phyloP scores from a whole-genome alignment of 2,329 filamentous ascomycete genomes.

The Dactylella cylindrospora region DNA sequence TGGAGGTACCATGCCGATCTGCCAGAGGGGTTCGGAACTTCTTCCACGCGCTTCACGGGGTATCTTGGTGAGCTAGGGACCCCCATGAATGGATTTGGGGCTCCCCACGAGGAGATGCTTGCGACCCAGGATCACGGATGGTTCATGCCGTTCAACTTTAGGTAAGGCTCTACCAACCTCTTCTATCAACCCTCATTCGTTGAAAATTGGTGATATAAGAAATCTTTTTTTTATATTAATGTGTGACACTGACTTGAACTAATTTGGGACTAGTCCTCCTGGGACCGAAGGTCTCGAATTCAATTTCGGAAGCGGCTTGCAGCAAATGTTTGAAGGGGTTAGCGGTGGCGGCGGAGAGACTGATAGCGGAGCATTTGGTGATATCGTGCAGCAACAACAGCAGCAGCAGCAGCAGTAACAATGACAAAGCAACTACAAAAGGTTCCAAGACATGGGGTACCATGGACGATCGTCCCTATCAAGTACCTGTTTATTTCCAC shows the following conservation, averaged over 20 bases:
- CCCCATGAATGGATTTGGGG: conserved; percentile 38
- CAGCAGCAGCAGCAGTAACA: conserved; percentile 3
- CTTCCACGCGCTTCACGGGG: conserved; percentile 26
- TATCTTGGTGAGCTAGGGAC: conserved; percentile 29
- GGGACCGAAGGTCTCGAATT: conserved; percentile 42
- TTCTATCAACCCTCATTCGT: not conserved
- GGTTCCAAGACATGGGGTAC: conserved; percentile 31
- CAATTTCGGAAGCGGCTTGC: conserved; percentile 40
- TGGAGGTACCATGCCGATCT: conserved; percentile 39
- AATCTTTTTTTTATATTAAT: too few species aligned
- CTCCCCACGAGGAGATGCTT: conserved; percentile 40
- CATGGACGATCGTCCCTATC: conserved; percentile 36
- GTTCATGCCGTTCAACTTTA: conserved; percentile 43
- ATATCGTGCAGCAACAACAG: conserved; percentile 34
- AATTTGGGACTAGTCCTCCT: conserved; percentile 43
- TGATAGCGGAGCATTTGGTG: conserved; percentile 21
- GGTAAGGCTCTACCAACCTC: conserved; percentile 21
- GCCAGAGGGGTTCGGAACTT: conserved; percentile 26
- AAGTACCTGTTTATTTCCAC: conserved; percentile 37
- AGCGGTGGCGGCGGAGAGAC: conserved; percentile 17
- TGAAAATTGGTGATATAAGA: not conserved
- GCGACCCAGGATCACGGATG: conserved; percentile 40
- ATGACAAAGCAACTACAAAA: conserved; percentile 5
- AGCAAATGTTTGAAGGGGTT: conserved; percentile 44
- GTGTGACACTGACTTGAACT: too few species aligned